These are phyloP conservation scores for Neocallimastix lanati DNA, from an alignment of 192 early-diverging fungal species.

Conservation along the genomic window DNA sequence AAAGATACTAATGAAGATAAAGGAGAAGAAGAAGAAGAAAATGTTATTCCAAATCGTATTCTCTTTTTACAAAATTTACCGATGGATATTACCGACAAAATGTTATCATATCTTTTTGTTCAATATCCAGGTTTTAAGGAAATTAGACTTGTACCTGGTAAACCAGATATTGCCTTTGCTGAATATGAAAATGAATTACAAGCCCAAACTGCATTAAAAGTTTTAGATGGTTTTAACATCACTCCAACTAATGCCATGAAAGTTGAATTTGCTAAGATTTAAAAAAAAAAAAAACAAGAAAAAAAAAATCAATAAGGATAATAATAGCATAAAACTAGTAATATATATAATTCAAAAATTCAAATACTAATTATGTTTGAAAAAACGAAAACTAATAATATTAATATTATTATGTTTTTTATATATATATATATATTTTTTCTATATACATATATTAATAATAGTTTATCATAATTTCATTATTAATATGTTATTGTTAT, in stretches of 20 bases:
- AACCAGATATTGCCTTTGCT: conserved; percentile 43
- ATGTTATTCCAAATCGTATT: conserved; percentile 2
- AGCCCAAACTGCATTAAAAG: conserved; percentile 27
- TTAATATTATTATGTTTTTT: too few relatives aligned
- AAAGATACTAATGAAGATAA: conserved; percentile 1
- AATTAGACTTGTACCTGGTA: conserved; percentile 43
- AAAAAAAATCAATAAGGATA: too few relatives aligned
- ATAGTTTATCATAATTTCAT: too few relatives aligned
- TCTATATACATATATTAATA: too few relatives aligned
- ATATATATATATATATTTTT: too few relatives aligned
- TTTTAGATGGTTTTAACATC: conserved; percentile 37
- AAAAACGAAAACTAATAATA: too few relatives aligned
- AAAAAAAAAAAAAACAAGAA: too few relatives aligned
- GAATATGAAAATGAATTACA: conserved; percentile 35
- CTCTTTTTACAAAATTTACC: conserved; percentile 5
- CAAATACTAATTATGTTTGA: too few relatives aligned
- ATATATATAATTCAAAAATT: too few relatives aligned
- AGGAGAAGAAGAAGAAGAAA: neutral
- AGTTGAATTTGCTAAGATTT: conserved; percentile 33
- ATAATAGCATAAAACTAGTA: too few relatives aligned
- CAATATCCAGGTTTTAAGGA: conserved; percentile 42
- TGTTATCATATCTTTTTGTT: conserved; percentile 19
- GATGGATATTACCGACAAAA: conserved; percentile 17
- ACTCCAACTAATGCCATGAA: conserved; percentile 20
- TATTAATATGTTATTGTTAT: too few relatives aligned